These are phyloP conservation scores for Chenopodium berlandieri DNA, from an alignment of 148 eudicot genomes.

Conservation along the genomic window DNA sequence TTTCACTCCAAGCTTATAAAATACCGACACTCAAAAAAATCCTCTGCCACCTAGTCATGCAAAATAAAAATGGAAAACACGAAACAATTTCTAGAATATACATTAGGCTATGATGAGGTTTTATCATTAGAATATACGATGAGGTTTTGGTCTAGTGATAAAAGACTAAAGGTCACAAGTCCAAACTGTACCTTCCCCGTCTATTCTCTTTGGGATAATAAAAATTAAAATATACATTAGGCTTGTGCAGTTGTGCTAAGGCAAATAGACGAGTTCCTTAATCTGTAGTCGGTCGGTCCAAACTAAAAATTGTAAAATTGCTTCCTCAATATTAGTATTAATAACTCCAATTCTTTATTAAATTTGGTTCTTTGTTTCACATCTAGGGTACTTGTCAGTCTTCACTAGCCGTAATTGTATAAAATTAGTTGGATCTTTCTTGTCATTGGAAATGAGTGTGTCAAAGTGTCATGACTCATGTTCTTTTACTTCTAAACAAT, in stretches of 20 bases:
- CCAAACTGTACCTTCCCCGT: too few species aligned
- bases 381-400: background rate
- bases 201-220: too few species aligned
- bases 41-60: background rate
- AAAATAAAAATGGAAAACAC: too few species aligned
- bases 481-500: constrained; percentile 10
- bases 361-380: background rate
- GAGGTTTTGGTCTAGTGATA: too few species aligned
- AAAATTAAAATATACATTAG: too few species aligned
- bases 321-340: background rate
- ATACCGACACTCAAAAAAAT: background rate
- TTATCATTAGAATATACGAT: too few species aligned
- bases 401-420: background rate
- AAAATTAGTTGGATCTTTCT: constrained; percentile 9
- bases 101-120: too few species aligned
- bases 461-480: constrained; percentile 2
- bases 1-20: background rate
- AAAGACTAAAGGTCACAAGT: too few species aligned
- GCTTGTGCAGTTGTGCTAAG: too few species aligned
- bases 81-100: too few species aligned
- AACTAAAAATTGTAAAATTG: background rate
- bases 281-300: too few species aligned
- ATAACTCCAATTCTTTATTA: background rate
- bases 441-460: constrained; percentile 13
- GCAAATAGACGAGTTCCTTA: too few species aligned